A percentile compares a stretch with the other conserved stretches of the same genome.
Evolutionary conservation across 768 basidiomycete species (phyloP).

Genomic region (Pleurotus salmoneostramineus): DNA sequence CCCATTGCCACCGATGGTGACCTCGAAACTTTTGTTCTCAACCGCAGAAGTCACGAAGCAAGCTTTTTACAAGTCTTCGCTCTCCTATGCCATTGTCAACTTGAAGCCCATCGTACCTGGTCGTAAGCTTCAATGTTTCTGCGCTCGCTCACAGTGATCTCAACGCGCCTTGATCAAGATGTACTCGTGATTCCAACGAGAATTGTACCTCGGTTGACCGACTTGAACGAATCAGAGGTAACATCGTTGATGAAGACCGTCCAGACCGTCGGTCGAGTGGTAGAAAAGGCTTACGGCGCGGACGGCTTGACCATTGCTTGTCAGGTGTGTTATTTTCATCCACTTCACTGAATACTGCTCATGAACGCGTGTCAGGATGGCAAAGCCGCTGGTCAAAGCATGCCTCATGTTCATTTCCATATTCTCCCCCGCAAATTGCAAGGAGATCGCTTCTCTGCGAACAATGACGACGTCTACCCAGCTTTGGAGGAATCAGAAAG

Average conservation of each 20-base stretch:
- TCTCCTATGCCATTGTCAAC: conserved; percentile 88
- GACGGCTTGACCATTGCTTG: conserved; percentile 86
- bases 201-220: conserved; percentile 50
- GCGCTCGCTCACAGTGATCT: too few species aligned
- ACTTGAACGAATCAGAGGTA: conserved; percentile 64
- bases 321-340: conserved; percentile 50
- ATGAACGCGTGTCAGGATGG: conserved; percentile 58
- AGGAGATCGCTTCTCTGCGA: conserved; percentile 61
- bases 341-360: neutral
- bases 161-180: conserved; percentile 29
- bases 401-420: conserved; percentile 98
- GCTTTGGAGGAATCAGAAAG: conserved; percentile 67
- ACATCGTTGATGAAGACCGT: conserved; percentile 77
- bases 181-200: conserved; percentile 60
- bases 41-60: conserved; percentile 78
- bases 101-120: conserved; percentile 93
- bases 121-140: conserved; percentile 48
- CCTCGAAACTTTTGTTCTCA: conserved; percentile 54
- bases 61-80: conserved; percentile 63
- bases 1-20: neutral
- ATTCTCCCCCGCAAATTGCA: conserved; percentile 75
- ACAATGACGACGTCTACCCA: conserved; percentile 77
- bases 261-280: conserved; percentile 70
- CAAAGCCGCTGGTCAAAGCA: conserved; percentile 69
- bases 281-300: conserved; percentile 80